Evolutionary conservation across 2,329 filamentous ascomycete species (phyloP).

Genomic region (Talaromyces sp.): DNA sequence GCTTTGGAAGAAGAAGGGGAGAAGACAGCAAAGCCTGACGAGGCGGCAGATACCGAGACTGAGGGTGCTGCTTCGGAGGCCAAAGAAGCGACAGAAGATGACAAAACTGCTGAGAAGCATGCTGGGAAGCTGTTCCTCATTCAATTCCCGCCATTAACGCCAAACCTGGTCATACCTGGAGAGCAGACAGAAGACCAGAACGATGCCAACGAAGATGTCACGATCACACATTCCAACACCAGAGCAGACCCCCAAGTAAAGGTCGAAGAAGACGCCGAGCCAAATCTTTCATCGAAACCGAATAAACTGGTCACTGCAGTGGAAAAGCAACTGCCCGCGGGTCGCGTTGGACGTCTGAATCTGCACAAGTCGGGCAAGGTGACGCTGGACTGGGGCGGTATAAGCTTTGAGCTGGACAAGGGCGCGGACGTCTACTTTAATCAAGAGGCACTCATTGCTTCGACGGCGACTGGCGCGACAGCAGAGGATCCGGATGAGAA

Average conservation of each 20-base stretch:
- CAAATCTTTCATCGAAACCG: slow-evolving; percentile 7
- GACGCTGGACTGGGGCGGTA: slow-evolving; percentile 59
- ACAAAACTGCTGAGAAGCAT: slow-evolving; percentile 36
- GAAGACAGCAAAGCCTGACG: slow-evolving; percentile 10
- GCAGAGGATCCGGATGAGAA: slow-evolving; percentile 16
- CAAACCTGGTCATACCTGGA: slow-evolving; percentile 45
- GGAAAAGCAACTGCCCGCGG: slow-evolving; percentile 43
- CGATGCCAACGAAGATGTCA: slow-evolving; percentile 5
- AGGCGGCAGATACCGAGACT: slow-evolving; percentile 10
- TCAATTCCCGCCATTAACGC: slow-evolving; percentile 60
- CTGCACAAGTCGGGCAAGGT: slow-evolving; percentile 59
- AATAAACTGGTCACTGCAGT: slow-evolving; percentile 35
- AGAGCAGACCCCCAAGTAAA: slow-evolving; percentile 19
- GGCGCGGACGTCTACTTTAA: slow-evolving; percentile 54
- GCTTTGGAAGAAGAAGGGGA: slow-evolving; percentile 18
- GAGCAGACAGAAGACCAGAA: slow-evolving; percentile 8
- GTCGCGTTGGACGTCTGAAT: slow-evolving; percentile 56
- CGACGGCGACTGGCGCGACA: slow-evolving; percentile 16
- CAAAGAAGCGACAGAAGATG: slow-evolving; percentile 16
- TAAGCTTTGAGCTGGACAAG: slow-evolving; percentile 53
- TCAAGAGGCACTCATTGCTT: slow-evolving; percentile 53
- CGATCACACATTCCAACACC: slow-evolving; percentile 2
- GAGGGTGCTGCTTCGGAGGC: slow-evolving; percentile 13
- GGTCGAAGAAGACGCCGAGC: slow-evolving; percentile 22
- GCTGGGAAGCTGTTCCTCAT: slow-evolving; percentile 57